Evolutionary conservation across 163 green algal genomes (phyloP).

Genomic region (Scenedesmus sp.): DNA sequence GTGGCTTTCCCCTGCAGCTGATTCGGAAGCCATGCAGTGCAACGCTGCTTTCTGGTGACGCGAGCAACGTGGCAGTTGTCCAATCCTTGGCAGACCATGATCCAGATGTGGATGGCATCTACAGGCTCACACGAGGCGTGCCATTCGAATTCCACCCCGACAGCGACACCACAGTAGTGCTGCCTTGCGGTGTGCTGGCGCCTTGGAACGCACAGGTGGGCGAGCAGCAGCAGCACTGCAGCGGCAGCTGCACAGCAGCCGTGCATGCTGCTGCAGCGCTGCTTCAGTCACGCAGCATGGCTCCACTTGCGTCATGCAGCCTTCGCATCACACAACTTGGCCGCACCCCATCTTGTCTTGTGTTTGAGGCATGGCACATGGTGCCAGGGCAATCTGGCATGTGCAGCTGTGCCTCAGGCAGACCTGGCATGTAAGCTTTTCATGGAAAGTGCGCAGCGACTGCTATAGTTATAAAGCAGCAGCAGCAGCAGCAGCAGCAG

Average conservation of each 20-base stretch:
- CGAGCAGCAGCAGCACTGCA: neutral
- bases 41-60: neutral
- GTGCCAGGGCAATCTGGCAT: too few species aligned
- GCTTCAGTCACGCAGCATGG: neutral
- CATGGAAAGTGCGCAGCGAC: too few species aligned
- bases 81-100: conserved; percentile 29
- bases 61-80: neutral
- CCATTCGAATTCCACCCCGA: neutral
- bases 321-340: too few species aligned
- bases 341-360: too few species aligned
- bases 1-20: conserved; percentile 20
- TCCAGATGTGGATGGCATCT: conserved; percentile 34
- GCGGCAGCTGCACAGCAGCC: neutral
- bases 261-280: neutral
- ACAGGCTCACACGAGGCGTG: conserved; percentile 16
- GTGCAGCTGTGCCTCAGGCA: too few species aligned
- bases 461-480: too few species aligned
- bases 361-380: too few species aligned
- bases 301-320: too few species aligned
- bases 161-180: neutral
- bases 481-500: too few species aligned
- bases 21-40: neutral
- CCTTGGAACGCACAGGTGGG: conserved; percentile 27
- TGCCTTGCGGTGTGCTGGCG: neutral
- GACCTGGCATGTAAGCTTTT: too few species aligned